Evolutionary conservation across 768 basidiomycete species (phyloP), one percentile per base, ranked within the genome.

Genomic region (Mrakia gelida): DNA sequence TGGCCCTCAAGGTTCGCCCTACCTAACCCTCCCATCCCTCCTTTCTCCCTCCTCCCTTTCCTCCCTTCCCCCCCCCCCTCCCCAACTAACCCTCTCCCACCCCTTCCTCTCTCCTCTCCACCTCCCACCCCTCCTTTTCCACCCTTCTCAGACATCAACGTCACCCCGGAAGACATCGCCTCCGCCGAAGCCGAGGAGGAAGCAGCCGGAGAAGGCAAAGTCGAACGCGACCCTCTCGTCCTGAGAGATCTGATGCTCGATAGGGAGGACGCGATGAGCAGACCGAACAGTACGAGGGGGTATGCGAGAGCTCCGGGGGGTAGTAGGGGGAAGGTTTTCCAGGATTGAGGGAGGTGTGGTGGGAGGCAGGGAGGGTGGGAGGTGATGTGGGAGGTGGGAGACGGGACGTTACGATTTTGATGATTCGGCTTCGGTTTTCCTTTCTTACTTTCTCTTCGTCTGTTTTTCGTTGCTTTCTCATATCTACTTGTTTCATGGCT

Each of bases 91-190:
- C 3, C 11, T 26, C 73, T 21, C 59, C 10, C 28, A 18, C 30
- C 10, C 72, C 16, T 54, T 54, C 16, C 49, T n/a, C 71, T 56
- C 23, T 26, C 23, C 23, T n/a, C 54, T 6, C 16, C 54, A 1
- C 16, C 54, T 26, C 18, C 54, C 54, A 21, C 23, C 54, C 54
- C 9, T 56, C 23, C 16, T 15, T n/a, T 26, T 59, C 59, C 6
- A 7, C 52, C 5, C n/a, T 28, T 59, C n/a, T 2, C n/a, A 59
- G 59, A 59, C 59, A 59, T 59, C 59, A n/a, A 26, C 59, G 28
- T 59, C n/a, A 59, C 59, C 59, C 59, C 59, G 4, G 59, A 59
- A 59, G 59, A 59, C n/a, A 59, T 59, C 59, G 59, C 59, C 59
- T 59, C n/a, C 59, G 59, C 59, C 26, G 59, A n/a, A 26, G 59